Base-by-base conservation (phyloP, 352 stramenopile species). In the Pythium dissimile region DNA sequence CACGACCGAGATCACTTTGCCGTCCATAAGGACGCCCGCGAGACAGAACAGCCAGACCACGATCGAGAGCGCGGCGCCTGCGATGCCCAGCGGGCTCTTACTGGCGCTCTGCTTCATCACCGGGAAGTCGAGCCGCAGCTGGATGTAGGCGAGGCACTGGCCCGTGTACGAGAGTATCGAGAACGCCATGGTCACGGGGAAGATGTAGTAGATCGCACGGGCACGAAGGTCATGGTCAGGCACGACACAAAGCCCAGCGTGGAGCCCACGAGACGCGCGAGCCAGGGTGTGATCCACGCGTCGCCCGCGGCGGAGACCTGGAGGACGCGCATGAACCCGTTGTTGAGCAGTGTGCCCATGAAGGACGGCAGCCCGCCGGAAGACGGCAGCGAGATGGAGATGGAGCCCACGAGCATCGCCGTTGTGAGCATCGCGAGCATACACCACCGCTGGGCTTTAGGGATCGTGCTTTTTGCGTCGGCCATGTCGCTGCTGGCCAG, bases 131-230 rank as follows among this genome's bases (percentile, higher is more conserved):
- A 62, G 21, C 35, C 38, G 26, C n/a, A 64, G 39, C 1, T 35
- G 20, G 28, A 64, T 57, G 41, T 64, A 64, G 0, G 32, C 56
- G 30, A 65, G n/a, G 39, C 62, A 69, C 50, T 69, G 62, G 1
- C 55, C 59, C 3, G 50, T 34, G 44, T 69, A 69, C 9, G 62
- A 57, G 12, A 66, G 31, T 26, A 66, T 60, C 24, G 58, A 35
- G 35, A 60, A 54, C 2, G 35, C 18, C 41, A 66, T 38, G 5
- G 27, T 47, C 8, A 66, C 20, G 6, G 49, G 38, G 41, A 66
- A 51, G 10, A 66, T 24, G 30, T 54, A 55, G 20, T 42, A 38
- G 12, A 39, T 51, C 35, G 45, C 35, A 9, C 38, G 13, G 58
- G 58, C 18, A 30, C 16, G 35, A 37, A 59, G 1, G 23, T 7